Evolutionary conservation across 2,329 filamentous ascomycete genomes (phyloP).

Genomic region (Capronia americana): DNA sequence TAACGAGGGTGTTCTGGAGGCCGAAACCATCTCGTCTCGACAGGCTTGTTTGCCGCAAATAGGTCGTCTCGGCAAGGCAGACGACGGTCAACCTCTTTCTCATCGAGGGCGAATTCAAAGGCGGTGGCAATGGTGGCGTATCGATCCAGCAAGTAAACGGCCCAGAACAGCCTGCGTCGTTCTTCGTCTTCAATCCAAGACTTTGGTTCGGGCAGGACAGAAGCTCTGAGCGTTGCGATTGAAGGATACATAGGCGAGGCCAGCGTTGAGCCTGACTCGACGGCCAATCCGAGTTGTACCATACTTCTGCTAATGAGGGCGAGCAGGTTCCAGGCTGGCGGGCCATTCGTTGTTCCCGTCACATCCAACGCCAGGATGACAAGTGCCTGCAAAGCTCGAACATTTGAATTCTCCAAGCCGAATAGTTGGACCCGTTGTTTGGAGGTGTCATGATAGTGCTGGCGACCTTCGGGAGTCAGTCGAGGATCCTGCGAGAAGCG

Average conservation of each 20-base stretch:
- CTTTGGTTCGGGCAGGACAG: slow-evolving; percentile 79
- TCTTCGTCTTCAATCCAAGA: slow-evolving; percentile 92
- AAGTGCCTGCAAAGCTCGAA: slow-evolving; percentile 84
- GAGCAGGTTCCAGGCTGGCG: slow-evolving; percentile 89
- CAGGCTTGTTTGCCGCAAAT: slow-evolving; percentile 80
- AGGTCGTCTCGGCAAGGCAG: slow-evolving; percentile 87
- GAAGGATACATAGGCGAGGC: slow-evolving; percentile 80
- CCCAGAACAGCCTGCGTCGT: slow-evolving; percentile 85
- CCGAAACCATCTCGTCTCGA: slow-evolving; percentile 84
- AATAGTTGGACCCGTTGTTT: slow-evolving; percentile 88
- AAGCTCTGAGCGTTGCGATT: slow-evolving; percentile 86
- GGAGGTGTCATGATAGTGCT: slow-evolving; percentile 77
- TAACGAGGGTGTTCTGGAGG: slow-evolving; percentile 64
- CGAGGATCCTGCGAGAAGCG: slow-evolving; percentile 80
- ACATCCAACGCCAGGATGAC: slow-evolving; percentile 86
- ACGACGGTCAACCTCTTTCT: slow-evolving; percentile 86
- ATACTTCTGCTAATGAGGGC: slow-evolving; percentile 87
- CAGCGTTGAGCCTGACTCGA: slow-evolving; percentile 79
- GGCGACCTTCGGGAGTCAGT: slow-evolving; percentile 73
- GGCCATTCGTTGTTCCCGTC: slow-evolving; percentile 84
- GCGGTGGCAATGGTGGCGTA: slow-evolving; percentile 91
- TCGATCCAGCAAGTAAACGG: slow-evolving; percentile 87
- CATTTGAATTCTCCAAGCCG: slow-evolving; percentile 86
- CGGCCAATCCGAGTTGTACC: slow-evolving; percentile 83
- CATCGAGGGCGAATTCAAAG: slow-evolving; percentile 87